Conservation (phyloP, 2,329 filamentous ascomycete species). For the Raffaelea ambrosiae region DNA sequence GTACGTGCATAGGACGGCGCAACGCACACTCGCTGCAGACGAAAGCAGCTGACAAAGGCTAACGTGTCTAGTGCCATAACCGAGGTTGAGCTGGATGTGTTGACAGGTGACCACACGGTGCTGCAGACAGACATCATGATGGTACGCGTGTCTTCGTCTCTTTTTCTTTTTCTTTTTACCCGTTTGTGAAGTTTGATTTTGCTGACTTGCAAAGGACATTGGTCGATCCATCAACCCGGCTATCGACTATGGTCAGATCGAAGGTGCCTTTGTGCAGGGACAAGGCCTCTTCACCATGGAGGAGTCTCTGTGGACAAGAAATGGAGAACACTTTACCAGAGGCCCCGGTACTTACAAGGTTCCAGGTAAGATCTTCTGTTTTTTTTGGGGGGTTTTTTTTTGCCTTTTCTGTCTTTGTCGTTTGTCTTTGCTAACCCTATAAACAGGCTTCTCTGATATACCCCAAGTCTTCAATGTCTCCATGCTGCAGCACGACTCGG, state of each 20-base stretch:
- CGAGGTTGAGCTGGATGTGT: constrained; percentile 84
- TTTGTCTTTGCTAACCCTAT: background rate
- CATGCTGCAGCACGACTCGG: constrained; percentile 37
- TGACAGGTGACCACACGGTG: constrained; percentile 90
- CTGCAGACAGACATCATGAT: constrained; percentile 87
- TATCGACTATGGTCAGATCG: constrained; percentile 74
- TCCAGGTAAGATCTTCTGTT: constrained; percentile 29
- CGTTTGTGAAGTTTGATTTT: no score
- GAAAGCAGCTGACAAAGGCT: no score
- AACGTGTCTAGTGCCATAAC: constrained; percentile 53
- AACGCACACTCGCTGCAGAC: no score
- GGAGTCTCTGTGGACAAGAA: constrained; percentile 51
- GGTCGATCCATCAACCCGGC: constrained; percentile 67
- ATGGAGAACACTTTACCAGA: constrained; percentile 55
- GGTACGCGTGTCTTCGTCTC: background rate
- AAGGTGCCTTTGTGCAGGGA: constrained; percentile 72
- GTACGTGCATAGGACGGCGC: background rate
- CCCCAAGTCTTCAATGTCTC: constrained; percentile 78
- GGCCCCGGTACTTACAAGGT: constrained; percentile 75
- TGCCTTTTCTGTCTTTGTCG: no score
- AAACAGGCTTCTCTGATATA: constrained; percentile 70
- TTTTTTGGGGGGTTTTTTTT: background rate
- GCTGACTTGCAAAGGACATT: constrained; percentile 52
- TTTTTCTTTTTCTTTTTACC: no score
- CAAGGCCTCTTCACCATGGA: constrained; percentile 70